Evolutionary conservation across 192 early-diverging fungal genomes (phyloP).

Genomic region (Helicostylum pulchrum): DNA sequence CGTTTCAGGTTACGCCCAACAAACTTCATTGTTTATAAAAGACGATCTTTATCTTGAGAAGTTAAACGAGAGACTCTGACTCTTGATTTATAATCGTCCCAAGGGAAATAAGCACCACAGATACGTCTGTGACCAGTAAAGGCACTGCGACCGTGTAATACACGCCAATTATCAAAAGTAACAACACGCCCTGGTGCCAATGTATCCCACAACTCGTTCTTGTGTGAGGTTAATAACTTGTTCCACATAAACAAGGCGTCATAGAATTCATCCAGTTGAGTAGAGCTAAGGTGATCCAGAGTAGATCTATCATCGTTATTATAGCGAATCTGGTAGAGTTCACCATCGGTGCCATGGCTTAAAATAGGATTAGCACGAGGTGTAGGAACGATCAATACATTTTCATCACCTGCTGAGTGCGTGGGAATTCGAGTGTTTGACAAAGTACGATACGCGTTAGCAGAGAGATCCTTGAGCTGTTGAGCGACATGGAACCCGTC

Average conservation of each 20-base stretch:
- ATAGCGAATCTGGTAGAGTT: conserved; percentile 70
- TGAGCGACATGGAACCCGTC: conserved; percentile 75
- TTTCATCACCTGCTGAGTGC: conserved; percentile 73
- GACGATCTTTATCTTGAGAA: conserved; percentile 26
- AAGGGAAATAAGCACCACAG: conserved; percentile 67
- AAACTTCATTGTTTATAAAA: conserved; percentile 6
- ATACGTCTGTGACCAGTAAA: conserved; percentile 73
- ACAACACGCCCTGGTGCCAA: conserved; percentile 66
- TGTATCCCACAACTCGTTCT: conserved; percentile 64
- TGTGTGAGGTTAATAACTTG: conserved; percentile 43
- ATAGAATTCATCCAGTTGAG: conserved; percentile 62
- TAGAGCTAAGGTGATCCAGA: conserved; percentile 43
- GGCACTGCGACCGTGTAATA: conserved; percentile 69
- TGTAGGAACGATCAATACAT: conserved; percentile 59
- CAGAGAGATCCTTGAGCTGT: conserved; percentile 52
- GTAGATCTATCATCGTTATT: conserved; percentile 82
- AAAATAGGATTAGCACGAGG: conserved; percentile 62
- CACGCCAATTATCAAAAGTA: conserved; percentile 84
- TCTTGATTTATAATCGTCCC: conserved; percentile 71
- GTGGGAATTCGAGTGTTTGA: conserved; percentile 56
- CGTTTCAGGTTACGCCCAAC: too few species aligned
- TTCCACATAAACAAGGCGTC: conserved; percentile 69
- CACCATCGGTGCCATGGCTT: conserved; percentile 54
- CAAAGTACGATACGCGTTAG: conserved; percentile 60
- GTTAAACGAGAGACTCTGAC: conserved; percentile 24